Evolutionary conservation across 495 filamentous ascomycete species (phyloP).

Genomic region (Penicillium waksmanii): DNA sequence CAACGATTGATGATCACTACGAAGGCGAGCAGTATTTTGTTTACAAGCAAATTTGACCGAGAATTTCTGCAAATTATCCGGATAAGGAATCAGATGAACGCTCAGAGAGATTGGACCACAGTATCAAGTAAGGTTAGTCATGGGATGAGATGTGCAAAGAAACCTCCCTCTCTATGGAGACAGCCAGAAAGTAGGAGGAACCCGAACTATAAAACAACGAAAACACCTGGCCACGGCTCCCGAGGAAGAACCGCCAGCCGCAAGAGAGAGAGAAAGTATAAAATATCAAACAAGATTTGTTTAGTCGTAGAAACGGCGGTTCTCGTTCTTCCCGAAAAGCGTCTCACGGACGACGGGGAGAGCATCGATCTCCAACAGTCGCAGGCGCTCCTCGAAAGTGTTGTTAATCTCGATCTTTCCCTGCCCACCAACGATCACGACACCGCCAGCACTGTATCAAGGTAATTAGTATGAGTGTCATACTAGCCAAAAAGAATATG

Average conservation of each 20-base stretch:
- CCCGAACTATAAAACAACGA: conserved; percentile 32
- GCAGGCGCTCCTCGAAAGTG: conserved; percentile 90
- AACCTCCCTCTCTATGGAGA: conserved; percentile 25
- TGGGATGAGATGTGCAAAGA: conserved; percentile 29
- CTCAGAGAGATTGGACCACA: conserved; percentile 26
- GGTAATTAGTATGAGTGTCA: not conserved
- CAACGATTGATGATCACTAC: conserved; percentile 16
- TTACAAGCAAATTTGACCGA: conserved; percentile 11
- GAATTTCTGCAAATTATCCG: conserved; percentile 34
- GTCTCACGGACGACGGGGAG: conserved; percentile 82
- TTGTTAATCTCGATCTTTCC: conserved; percentile 99
- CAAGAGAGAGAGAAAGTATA: not conserved
- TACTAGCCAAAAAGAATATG: not conserved
- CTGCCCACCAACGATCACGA: conserved; percentile 74
- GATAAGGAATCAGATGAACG: conserved; percentile 41
- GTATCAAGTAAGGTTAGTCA: conserved; percentile 19
- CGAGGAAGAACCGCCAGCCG: conserved; percentile 8
- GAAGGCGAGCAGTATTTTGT: conserved; percentile 15
- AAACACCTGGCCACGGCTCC: conserved; percentile 13
- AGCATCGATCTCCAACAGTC: conserved; percentile 78
- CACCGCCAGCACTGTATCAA: conserved; percentile 73
- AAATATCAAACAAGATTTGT: conserved; percentile 12
- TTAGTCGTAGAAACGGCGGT: conserved; percentile 92
- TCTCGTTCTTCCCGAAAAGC: conserved; percentile 89
- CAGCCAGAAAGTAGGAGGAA: conserved; percentile 18